A percentile compares a stretch with the other conserved stretches of the same genome.
Evolutionary conservation across 2,329 filamentous ascomycete species (phyloP).

Genomic region (Trichoderma asperellum): DNA sequence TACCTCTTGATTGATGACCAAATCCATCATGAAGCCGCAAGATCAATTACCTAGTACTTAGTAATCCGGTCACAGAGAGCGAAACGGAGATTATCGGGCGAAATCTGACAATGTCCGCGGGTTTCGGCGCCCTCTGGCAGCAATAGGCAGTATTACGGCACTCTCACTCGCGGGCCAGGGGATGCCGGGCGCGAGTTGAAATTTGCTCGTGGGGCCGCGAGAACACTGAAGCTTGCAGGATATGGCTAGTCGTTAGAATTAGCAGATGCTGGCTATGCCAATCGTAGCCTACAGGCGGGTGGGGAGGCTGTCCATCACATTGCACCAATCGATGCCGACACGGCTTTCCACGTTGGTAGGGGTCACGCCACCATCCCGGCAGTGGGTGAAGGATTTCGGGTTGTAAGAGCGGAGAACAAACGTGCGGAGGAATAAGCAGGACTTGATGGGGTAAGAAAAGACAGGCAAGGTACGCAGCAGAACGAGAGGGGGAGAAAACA

Average conservation of each 20-base stretch:
- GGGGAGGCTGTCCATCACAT: constrained; percentile 1
- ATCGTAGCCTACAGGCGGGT: constrained; percentile 16
- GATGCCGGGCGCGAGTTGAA: background rate
- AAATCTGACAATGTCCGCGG: background rate
- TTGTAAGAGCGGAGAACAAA: constrained; percentile 4
- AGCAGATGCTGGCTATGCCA: background rate
- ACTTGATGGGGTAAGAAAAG: too few relatives aligned
- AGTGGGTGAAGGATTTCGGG: constrained; percentile 13
- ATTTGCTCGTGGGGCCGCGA: background rate
- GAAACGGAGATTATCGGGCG: background rate
- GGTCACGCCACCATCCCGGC: constrained; percentile 26
- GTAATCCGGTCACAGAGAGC: background rate
- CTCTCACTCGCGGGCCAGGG: background rate
- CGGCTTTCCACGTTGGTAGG: constrained; percentile 8
- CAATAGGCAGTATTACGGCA: too few relatives aligned
- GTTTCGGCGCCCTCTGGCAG: background rate
- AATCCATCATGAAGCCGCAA: background rate
- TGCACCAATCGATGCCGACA: constrained; percentile 12
- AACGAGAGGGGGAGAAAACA: background rate
- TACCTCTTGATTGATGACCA: background rate
- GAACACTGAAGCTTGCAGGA: background rate
- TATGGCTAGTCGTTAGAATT: background rate
- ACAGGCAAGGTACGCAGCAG: background rate
- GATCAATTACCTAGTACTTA: background rate
- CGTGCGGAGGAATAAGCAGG: background rate